Evolutionary conservation across 805 yeast species (phyloP), one percentile per base, ranked within the genome.

Genomic region (Ogataea zsoltii): DNA sequence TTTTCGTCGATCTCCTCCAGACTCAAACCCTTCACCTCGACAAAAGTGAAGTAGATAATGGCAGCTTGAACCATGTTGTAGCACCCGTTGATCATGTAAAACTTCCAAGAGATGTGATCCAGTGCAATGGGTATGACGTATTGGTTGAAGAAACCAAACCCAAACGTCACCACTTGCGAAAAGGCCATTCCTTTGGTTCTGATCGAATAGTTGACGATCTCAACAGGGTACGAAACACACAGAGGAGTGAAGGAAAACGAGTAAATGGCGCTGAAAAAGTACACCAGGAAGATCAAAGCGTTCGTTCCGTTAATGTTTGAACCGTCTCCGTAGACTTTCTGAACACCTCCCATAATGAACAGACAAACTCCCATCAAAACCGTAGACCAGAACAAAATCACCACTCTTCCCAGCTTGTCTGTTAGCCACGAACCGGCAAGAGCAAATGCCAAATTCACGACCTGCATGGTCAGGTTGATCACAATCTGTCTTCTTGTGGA

Each of bases 51-150:
- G 48, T 48, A 53, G 34, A 60, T 57, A 7, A 60, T 42, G 1
- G 42, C 50, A 25, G 60, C 47, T 33, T 59, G 60, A 3, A 53
- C 50, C 10, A 57, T 32, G 31, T 55, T 47, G 46, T 61, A 53
- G 45, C 52, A 44, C 23, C 57, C 64, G 47, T 58, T 60, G 31
- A 54, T 49, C 48, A 58, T 45, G 50, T 55, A 54, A 39, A 56
- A 56, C 37, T 55, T 51, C 58, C 60, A 56, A 11, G 52, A 43
- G 39, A 56, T 51, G 36, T 53, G 48, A 29, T 51, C 56, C 38
- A 60, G 38, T 3, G 62, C 64, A 31, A 69, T 62, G 12, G 74
- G 69, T 36, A 56, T 53, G 23, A 51, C 60, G 36, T 56, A 60
- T 42, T 54, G 57, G 41, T 56, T 58, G 52, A 59, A 50, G 38